Conservation (phyloP, 1,284 basidiomycete species). For the Austroboletus novae-zelandiae region DNA sequence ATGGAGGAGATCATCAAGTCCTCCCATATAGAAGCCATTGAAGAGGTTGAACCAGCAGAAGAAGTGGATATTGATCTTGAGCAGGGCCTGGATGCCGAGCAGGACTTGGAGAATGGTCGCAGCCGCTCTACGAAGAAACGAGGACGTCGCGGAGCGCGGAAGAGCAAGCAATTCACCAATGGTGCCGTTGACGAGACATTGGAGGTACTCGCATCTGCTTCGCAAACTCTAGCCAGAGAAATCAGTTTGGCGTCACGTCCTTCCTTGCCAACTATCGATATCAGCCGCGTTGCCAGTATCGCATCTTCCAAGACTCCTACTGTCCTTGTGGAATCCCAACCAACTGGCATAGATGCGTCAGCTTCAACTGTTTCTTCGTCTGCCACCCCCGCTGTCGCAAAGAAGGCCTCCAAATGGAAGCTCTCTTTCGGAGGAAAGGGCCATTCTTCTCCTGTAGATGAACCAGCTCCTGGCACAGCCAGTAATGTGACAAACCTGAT, state of each 20-base stretch:
- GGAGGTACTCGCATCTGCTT: slow-evolving; percentile 73
- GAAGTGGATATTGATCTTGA: slow-evolving; percentile 35
- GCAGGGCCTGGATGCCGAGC: slow-evolving; percentile 24
- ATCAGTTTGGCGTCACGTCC: slow-evolving; percentile 57
- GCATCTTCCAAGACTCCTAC: slow-evolving; percentile 22
- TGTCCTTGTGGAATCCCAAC: slow-evolving; percentile 9
- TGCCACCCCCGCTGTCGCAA: slow-evolving; percentile 30
- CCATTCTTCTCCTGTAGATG: slow-evolving; percentile 49
- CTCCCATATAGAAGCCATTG: slow-evolving; percentile 23
- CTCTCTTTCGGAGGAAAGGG: slow-evolving; percentile 61
- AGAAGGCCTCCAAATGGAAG: slow-evolving; percentile 82
- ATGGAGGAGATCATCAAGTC: slow-evolving; percentile 21
- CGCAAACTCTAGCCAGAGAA: slow-evolving; percentile 81
- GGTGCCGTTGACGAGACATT: slow-evolving; percentile 50
- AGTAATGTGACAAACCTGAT: slow-evolving; percentile 68
- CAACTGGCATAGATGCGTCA: slow-evolving; percentile 3
- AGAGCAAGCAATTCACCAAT: slow-evolving; percentile 44
- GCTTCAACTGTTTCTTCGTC: slow-evolving; percentile 8
- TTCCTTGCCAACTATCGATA: slow-evolving; percentile 22
- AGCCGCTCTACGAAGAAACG: slow-evolving; percentile 66
- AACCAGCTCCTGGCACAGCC: slow-evolving; percentile 47
- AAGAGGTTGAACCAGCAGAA: slow-evolving; percentile 38
- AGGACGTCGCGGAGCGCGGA: slow-evolving; percentile 76
- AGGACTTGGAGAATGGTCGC: slow-evolving; percentile 37
- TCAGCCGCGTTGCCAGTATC: slow-evolving; percentile 24